phyloP scores from a whole-genome alignment of 495 filamentous ascomycete species.

The Penicillium canescens region DNA sequence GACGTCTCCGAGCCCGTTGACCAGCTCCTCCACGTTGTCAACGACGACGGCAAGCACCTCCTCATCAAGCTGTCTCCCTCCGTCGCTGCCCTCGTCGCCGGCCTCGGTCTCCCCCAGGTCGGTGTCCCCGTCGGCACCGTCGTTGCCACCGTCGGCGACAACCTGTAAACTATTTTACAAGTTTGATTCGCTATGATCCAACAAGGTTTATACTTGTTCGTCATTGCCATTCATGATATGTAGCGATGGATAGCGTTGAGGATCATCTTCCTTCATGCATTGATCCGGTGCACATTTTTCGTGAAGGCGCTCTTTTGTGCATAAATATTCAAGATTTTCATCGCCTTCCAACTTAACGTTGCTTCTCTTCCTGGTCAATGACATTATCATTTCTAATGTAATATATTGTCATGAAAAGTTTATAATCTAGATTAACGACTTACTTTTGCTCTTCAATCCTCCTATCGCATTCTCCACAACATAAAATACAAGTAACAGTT shows the following conservation, averaged over 20 bases:
- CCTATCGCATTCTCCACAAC: too few species aligned
- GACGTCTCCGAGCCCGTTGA: slow-evolving; percentile 31
- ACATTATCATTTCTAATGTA: slow-evolving; percentile 10
- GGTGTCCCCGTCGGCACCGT: slow-evolving; percentile 34
- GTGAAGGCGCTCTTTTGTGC: slow-evolving; percentile 16
- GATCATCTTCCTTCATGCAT: slow-evolving; percentile 12
- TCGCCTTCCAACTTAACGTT: slow-evolving; percentile 8
- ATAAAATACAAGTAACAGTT: too few species aligned
- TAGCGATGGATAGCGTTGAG: slow-evolving; percentile 23
- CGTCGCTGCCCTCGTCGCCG: slow-evolving; percentile 33
- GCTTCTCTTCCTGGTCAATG: slow-evolving; percentile 8
- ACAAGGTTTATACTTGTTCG: too few species aligned
- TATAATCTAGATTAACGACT: neutral
- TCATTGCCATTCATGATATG: slow-evolving; percentile 9
- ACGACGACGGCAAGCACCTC: slow-evolving; percentile 32
- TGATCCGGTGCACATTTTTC: slow-evolving; percentile 20
- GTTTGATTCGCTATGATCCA: slow-evolving; percentile 8
- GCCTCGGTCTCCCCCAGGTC: slow-evolving; percentile 38
- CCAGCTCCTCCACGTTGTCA: slow-evolving; percentile 34
- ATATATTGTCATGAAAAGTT: slow-evolving; percentile 1
- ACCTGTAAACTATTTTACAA: slow-evolving; percentile 31
- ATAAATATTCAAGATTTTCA: slow-evolving; percentile 13
- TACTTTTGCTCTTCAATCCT: neutral
- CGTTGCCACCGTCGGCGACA: slow-evolving; percentile 35
- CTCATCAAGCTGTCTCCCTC: slow-evolving; percentile 37